Evolutionary conservation across 768 basidiomycete genomes (phyloP).

Genomic region (Tylopilus balloui): DNA sequence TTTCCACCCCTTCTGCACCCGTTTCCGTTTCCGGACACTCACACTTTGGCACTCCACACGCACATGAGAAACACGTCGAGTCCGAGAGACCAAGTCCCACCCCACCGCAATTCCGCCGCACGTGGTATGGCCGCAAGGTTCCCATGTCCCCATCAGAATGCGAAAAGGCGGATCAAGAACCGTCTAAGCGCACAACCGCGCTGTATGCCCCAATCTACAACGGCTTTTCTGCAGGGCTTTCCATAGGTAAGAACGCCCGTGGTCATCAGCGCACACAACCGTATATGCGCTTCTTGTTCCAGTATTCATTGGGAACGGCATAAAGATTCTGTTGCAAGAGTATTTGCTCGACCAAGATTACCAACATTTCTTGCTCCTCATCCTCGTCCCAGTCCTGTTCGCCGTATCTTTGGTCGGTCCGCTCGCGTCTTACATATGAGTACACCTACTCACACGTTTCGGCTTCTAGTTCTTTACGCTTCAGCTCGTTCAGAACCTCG

Average conservation of each 20-base stretch:
- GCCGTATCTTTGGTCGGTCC: conserved; percentile 42
- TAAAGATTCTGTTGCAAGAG: conserved; percentile 56
- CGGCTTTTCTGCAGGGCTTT: conserved; percentile 26
- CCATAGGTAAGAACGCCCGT: conserved; percentile 12
- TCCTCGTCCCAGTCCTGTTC: conserved; percentile 39
- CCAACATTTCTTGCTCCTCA: conserved; percentile 40
- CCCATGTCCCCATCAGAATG: conserved; percentile 32
- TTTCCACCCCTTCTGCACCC: conserved; percentile 29
- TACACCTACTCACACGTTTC: conserved; percentile 1
- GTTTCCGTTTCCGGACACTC: conserved; percentile 39
- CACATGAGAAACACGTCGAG: conserved; percentile 13
- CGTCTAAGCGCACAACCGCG: conserved; percentile 12
- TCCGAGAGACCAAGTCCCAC: conserved; percentile 20
- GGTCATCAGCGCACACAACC: not conserved
- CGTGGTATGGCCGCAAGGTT: conserved; percentile 60
- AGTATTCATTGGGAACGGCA: conserved; percentile 61
- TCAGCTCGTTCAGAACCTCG: conserved; percentile 36
- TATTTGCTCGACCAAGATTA: conserved; percentile 44
- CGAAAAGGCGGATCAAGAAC: conserved; percentile 24
- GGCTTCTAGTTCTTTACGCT: conserved; percentile 37
- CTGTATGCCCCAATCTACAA: conserved; percentile 29
- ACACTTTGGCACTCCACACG: conserved; percentile 18
- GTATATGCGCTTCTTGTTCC: conserved; percentile 17
- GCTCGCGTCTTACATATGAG: not conserved
- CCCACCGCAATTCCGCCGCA: conserved; percentile 38